These are phyloP conservation scores for Penicillium cosmopolitanum DNA, from an alignment of 495 filamentous ascomycete genomes.

Conservation along the genomic window DNA sequence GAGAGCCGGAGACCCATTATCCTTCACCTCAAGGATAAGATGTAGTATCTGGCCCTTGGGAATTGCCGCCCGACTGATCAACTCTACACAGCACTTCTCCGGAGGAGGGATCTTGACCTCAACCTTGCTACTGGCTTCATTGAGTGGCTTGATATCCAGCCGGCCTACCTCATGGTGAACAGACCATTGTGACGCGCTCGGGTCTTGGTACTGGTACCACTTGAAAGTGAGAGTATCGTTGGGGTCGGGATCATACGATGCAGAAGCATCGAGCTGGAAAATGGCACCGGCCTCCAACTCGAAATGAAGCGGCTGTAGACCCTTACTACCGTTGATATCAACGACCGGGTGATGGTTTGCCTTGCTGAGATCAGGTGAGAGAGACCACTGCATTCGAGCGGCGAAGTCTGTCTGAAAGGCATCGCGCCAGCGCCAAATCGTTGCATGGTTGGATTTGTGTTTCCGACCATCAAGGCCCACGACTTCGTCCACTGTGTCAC, in stretches of 20 bases:
- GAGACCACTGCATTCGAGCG: slow-evolving; percentile 53
- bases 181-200: slow-evolving; percentile 45
- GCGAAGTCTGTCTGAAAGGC: slow-evolving; percentile 55
- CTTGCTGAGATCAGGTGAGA: slow-evolving; percentile 27
- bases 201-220: slow-evolving; percentile 53
- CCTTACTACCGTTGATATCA: slow-evolving; percentile 39
- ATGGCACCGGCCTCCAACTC: slow-evolving; percentile 37
- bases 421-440: slow-evolving; percentile 54
- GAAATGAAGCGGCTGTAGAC: slow-evolving; percentile 35
- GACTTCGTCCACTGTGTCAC: slow-evolving; percentile 45
- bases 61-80: slow-evolving; percentile 33
- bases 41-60: slow-evolving; percentile 31
- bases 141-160: slow-evolving; percentile 30
- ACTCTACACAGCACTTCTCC: slow-evolving; percentile 38
- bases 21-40: slow-evolving; percentile 46
- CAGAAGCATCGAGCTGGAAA: slow-evolving; percentile 44
- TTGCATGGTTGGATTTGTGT: slow-evolving; percentile 47
- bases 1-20: slow-evolving; percentile 37
- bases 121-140: slow-evolving; percentile 28
- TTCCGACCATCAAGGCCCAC: slow-evolving; percentile 39
- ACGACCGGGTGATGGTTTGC: slow-evolving; percentile 50
- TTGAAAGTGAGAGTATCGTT: slow-evolving; percentile 41
- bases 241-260: slow-evolving; percentile 47
- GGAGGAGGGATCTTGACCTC: slow-evolving; percentile 39
- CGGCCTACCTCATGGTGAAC: slow-evolving; percentile 40